Base-by-base conservation (phyloP, 2,329 filamentous ascomycete species). In the Alternaria hordeiaustralica region DNA sequence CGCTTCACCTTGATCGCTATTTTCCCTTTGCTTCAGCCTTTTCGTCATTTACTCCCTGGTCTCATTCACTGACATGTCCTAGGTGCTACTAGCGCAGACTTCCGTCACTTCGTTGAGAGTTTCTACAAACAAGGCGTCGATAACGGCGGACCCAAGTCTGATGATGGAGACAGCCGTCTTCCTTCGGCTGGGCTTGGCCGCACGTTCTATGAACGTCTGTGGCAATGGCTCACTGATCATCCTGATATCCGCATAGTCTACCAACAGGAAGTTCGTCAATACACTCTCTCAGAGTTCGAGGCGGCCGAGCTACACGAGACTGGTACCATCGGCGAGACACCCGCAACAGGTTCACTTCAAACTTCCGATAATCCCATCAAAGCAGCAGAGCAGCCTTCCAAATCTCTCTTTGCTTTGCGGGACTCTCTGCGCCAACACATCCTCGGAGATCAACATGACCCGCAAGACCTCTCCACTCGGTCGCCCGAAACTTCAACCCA, bases 201-300 rank as follows among this genome's bases (percentile, higher is more conserved):
- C 36, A 77, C 66, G 8, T 84, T 89, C 64, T 79, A 87, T 61
- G 82, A 84, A 53, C 84, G 82, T 53, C 80, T 87, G 36, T 90
- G 88, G 87, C 78, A 79, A 36, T 89, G 87, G 87, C 79, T 90
- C 55, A 83, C 78, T 11, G 78, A 78, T 47, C 84, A 89, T 69
- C 82, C 84, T 1, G 88, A 90, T 64, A 82, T 90, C 47, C 85
- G 82, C 4, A 82, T 89, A 30, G 81, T 85, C 23, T 76, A 82
- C 25, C 77, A 84, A 54, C 76, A 79, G 23, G 80, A 83, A 66
- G 61, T 68, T 58, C 61, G 68, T 58, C 61, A 64, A 4, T 71
- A 76, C 18, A 73, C 72, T 10, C 71, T 79, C 10, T 53, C 71
- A 1, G 74, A 78, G 26, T 78, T 80, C 28, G 74, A 79, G 62